Conservation (phyloP, 1,284 basidiomycete species). For the Thelephora terrestris region DNA sequence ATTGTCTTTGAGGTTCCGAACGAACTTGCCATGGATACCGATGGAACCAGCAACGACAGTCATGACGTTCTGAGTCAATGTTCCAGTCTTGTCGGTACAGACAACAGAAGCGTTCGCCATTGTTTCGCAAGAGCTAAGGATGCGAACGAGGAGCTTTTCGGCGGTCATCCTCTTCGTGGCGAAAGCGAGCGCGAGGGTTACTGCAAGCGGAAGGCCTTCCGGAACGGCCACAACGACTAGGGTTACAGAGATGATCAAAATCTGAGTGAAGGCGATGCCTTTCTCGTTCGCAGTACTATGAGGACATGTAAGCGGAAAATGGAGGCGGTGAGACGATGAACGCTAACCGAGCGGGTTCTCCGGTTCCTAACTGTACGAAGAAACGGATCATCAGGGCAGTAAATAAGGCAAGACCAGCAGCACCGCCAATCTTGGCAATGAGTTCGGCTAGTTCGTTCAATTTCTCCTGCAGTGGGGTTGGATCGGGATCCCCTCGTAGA, state of each 20-base stretch:
- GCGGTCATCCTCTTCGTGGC: slow-evolving; percentile 96
- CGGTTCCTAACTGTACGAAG: slow-evolving; percentile 85
- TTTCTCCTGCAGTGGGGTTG: slow-evolving; percentile 91
- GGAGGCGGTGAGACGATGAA: no score
- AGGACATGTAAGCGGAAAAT: no score
- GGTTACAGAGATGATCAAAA: slow-evolving; percentile 94
- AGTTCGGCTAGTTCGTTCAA: slow-evolving; percentile 88
- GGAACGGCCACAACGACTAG: slow-evolving; percentile 96
- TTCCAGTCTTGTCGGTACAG: no score
- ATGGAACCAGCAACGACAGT: no score
- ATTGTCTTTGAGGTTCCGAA: slow-evolving; percentile 72
- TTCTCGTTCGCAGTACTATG: no score
- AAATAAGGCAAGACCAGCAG: slow-evolving; percentile 81
- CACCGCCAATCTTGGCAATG: slow-evolving; percentile 85
- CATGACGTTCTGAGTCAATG: no score
- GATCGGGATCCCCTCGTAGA: slow-evolving; percentile 72
- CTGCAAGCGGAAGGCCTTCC: slow-evolving; percentile 66
- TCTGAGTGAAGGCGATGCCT: no score
- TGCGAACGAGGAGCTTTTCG: slow-evolving; percentile 90
- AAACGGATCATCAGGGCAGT: slow-evolving; percentile 85
- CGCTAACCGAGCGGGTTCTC: no score
- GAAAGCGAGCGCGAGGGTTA: no score
- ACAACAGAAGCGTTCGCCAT: slow-evolving; percentile 98
- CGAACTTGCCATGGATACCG: no score
- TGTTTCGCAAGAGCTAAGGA: slow-evolving; percentile 94